Base-by-base conservation (phyloP, 805 yeast species). In the Saccharomyces mikatae region DNA sequence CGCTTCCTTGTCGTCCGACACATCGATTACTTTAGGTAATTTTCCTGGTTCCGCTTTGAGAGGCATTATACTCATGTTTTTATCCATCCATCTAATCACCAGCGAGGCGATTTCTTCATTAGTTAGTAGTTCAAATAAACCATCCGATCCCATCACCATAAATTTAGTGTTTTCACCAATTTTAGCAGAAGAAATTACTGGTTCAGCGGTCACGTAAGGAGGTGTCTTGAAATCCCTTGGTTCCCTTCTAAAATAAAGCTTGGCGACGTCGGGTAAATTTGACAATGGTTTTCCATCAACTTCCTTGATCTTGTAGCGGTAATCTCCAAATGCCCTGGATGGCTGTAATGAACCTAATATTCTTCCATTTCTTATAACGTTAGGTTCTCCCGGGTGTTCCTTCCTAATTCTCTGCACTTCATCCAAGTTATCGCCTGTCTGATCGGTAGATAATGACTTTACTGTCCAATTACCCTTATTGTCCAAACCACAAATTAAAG, bases 161-260 rank as follows among this genome's bases (percentile, higher is more conserved):
- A 94, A 94, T 66, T 89, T 94, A 59, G 84, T 81, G 24, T 78
- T 74, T 0, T 90, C 86, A 51, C 78, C 78, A 50, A 91, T 79
- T 63, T 84, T 82, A 11, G 91, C 86, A 1, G 96, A 84, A 2
- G 96, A 86, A 27, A 91, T 78, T 29, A 87, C 96, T 0, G 99
- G 99, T 68, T 86, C 91, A 0, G 99, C 98, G 1, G 99, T 94
- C 41, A 94, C 97, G 69, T 94, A 94, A 0, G 99, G 99, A 2
- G 99, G 99, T 1, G 97, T 86, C 56, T 83, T 76, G 56, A 89
- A 77, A 60, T 82, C 80, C 52, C 81, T 80, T 31, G 95, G 95
- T 47, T 75, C 74, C 26, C 87, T 80, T 66, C 92, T 80, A 36
- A 96, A 95, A 67, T 92, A 91, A 60, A 90, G 84, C 62, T 83